Evolutionary conservation across 1,284 basidiomycete species (phyloP).

Genomic region (Ceratobasidium sp.): DNA sequence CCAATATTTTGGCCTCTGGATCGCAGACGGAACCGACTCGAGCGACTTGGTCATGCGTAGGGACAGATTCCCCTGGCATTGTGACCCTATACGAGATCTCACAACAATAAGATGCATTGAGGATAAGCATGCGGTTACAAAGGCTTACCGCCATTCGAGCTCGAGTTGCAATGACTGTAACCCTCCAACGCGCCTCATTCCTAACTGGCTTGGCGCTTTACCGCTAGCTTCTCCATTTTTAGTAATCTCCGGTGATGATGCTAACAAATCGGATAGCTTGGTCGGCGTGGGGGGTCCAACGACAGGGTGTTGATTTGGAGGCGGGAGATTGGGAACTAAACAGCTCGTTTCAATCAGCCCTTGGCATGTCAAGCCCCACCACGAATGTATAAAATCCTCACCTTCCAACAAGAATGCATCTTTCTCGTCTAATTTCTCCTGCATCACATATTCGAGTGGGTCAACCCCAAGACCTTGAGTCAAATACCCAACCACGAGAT

Average conservation of each 20-base stretch:
- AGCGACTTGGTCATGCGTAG: conserved; percentile 13
- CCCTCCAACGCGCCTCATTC: not conserved
- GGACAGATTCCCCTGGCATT: not conserved
- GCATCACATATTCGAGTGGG: conserved; percentile 17
- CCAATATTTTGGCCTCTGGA: not conserved
- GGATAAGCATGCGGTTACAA: not conserved
- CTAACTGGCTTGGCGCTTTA: not conserved
- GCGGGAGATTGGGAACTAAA: conserved; percentile 16
- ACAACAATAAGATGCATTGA: not conserved
- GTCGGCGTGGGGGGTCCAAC: not conserved
- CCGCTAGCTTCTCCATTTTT: not conserved
- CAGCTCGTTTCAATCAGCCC: not conserved
- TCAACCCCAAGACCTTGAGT: not conserved
- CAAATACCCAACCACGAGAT: not conserved
- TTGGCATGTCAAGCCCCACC: not conserved
- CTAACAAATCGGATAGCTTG: not conserved
- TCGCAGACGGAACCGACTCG: not conserved
- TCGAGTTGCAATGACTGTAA: conserved; percentile 30
- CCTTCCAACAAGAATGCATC: conserved; percentile 23
- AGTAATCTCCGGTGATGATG: not conserved
- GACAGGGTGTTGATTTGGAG: not conserved
- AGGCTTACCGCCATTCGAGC: conserved; percentile 16
- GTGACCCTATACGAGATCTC: conserved; percentile 3
- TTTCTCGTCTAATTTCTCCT: conserved; percentile 26
- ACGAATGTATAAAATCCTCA: not conserved